Evolutionary conservation across 192 early-diverging fungal genomes (phyloP), one percentile per base, ranked within the genome.

Genomic region (Coemansia nantahalensis): DNA sequence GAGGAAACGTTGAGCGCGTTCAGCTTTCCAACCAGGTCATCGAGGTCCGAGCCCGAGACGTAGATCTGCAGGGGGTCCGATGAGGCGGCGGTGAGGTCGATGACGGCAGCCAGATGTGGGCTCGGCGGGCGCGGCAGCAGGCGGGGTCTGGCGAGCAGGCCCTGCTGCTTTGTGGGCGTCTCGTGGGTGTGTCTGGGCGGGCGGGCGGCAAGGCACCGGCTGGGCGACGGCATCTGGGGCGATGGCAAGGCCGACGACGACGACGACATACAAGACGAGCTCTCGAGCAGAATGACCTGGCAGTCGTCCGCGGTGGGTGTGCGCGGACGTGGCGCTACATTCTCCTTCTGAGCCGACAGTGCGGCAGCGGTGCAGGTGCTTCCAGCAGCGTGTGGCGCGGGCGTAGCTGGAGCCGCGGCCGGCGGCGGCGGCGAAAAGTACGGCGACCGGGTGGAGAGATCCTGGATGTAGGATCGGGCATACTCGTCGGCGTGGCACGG

Each of bases 401-500:
- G 51, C 7, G 39, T 13, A 16, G 32, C 5, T 16, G 40, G 26
- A 7, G 26, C 7, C 7, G 39, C 13, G 39, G 14, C 32, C 12
- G 32, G 32, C 31, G 33, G 21, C 32, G 56, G 40, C 17, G 68
- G 53, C 16, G 56, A 59, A 46, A 42, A 48, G 40, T 51, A 46
- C 16, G 56, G 34, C 8, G 48, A 49, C 44, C 65, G n/a, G 3
- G 40, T 49, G 45, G 38, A 24, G 15, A 73, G 40, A 8, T 62
- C 57, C 33, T 64, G 54, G 12, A 43, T 45, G 32, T 73, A 72
- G 57, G 28, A 65, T 5, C 68, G 55, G 57, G 53, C 39, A n/a
- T 59, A 63, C 40, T 65, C 73, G 1, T 49, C 58, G 24, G 30
- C 44, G 32, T 77, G 73, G 30, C 73, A 77, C 8, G 73, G 73